Evolutionary conservation across 495 filamentous ascomycete genomes (phyloP), one percentile per base, ranked within the genome.

Genomic region (Tuber melanosporum): DNA sequence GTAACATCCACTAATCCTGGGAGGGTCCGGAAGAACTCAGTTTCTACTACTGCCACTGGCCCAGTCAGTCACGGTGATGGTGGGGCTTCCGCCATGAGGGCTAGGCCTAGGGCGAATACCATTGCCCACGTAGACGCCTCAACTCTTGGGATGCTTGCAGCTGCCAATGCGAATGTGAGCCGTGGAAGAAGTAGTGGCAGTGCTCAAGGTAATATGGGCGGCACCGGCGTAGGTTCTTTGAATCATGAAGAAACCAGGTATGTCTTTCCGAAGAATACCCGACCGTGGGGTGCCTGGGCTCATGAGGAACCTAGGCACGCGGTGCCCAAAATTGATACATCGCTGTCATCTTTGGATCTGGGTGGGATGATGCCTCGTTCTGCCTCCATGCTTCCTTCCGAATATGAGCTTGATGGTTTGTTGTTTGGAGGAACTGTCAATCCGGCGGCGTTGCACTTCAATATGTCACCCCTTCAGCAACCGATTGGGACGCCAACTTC

Each of bases 41-140:
- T 95, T 76, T 94, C 91, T 75, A 92, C 89, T 81, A 84, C 85
- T 57, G 79, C 82, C 8, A 83, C 85, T 72, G 83, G 84, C 10
- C 85, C 87, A 57, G 86, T 86, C 43, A 82, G 85, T 76, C 85
- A 84, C 44, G 86, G 82, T 8, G 83, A 86, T 52, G 85, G 84
- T 47, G 86, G 87, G 76, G 87, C 86, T 74, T 86, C 87, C 20
- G 94, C 82, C 7, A 81, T 81, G 79, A 78, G 81, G 69, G 79
- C 95, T 91, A 89, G 96, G 75, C 96, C 95, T 22, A 87, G 95
- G 76, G 96, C 96, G 46, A 98, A 98, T 82, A 99, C 95, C 46
- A 97, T 98, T 83, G 95, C 94, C 84, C 96, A 98, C 85, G 90
- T 98, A 71, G 96, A 98, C 84, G 89, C 88, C 45, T 86, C 89